Evolutionary conservation across 2,329 filamentous ascomycete species (phyloP), one percentile per base, ranked within the genome.

Genomic region (Ascochyta fabae): DNA sequence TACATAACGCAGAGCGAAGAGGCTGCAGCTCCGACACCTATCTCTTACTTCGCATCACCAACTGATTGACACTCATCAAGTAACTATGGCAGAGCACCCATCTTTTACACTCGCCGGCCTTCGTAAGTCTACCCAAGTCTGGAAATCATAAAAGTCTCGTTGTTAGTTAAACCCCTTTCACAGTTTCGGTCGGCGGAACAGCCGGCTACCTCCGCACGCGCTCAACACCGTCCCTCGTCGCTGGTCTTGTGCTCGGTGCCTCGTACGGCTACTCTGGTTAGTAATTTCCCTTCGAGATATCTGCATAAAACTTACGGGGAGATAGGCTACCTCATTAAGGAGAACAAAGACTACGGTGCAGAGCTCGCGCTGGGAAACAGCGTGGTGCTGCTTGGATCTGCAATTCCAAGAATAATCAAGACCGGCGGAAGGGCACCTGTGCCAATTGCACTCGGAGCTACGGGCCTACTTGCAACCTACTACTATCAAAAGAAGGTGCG

Each of bases 401-500:
- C 66, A 4, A 53, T 70, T 4, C 64, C 66, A 4, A 59, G 67
- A 13, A 69, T 70, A 27, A 55, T 70, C 19, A 69, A 68, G 51
- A 70, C 67, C 1, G 64, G 65, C 6, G 66, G 66, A 39, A 45
- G 67, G n/a, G 64, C 67, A 6, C 66, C 67, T 24, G 66, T 70
- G 1, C 67, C 67, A 15, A 57, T 68, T 43, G 66, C 67, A 12
- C 48, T 70, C 6, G 67, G 66, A 22, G 62, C 52, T 5, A 70
- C 66, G 1, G 67, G 67, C 1, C 52, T 60, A 27, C 56, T 69
- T 34, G 67, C 67, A 22, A 65, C 64, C 6, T 69, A 60, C 29
- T 70, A 70, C 38, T 70, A 70, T 34, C 66, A 69, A 42, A 69
- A 68, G 58, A 70, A 70, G 50, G 64, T 69, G n/a, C 55, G 66